These are phyloP conservation scores for Crepidotus variabilis DNA, from an alignment of 768 basidiomycete genomes.

Conservation along the genomic window DNA sequence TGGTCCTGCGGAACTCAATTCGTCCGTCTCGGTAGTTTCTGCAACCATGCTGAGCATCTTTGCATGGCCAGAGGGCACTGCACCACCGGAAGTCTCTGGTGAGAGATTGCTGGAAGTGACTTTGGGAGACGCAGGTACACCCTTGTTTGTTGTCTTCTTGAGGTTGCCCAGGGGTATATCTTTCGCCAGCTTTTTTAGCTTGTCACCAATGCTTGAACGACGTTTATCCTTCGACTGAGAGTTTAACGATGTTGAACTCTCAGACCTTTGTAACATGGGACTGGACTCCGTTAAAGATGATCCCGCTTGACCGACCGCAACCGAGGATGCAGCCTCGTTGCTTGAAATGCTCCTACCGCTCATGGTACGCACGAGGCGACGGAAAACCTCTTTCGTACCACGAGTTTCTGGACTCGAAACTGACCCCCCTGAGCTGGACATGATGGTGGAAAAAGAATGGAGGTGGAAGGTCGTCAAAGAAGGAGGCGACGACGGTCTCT, in stretches of 20 bases:
- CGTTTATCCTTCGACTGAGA: neutral
- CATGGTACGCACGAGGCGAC: neutral
- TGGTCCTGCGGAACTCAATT: neutral
- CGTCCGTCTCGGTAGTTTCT: conserved; percentile 2
- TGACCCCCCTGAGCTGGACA: neutral
- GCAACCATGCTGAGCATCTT: conserved; percentile 9
- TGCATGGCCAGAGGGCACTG: neutral
- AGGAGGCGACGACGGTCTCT: neutral
- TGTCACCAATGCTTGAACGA: neutral
- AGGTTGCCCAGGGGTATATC: neutral
- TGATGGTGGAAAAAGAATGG: neutral
- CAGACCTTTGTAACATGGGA: neutral
- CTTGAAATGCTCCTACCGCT: neutral
- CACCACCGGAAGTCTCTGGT: neutral
- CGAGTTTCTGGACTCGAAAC: neutral
- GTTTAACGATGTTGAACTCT: neutral
- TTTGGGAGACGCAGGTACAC: neutral
- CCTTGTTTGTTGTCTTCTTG: neutral
- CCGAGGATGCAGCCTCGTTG: neutral
- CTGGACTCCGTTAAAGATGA: neutral
- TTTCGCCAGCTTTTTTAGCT: conserved; percentile 3
- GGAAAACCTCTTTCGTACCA: neutral
- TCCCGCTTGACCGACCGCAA: neutral
- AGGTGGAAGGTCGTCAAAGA: neutral
- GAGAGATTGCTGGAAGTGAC: neutral